A percentile compares a stretch with the other conserved stretches of the same genome.
phyloP scores from a whole-genome alignment of 2,329 filamentous ascomycete species.

The Diaporthe velutina region DNA sequence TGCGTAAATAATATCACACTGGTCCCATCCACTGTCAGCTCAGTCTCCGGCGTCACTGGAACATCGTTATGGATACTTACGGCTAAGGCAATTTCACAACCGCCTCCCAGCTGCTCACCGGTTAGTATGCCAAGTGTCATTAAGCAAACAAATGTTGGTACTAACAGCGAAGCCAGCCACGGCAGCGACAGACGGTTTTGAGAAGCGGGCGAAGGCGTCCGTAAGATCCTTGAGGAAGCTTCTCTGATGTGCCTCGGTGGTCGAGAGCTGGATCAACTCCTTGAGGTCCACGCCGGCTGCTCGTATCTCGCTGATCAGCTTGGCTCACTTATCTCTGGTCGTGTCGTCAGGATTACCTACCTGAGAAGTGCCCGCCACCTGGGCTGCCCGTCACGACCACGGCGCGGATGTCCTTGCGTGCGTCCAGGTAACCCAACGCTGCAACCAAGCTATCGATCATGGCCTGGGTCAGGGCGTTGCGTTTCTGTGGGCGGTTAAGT shows the following conservation, averaged over 20 bases:
- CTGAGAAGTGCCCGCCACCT: slow-evolving; percentile 51
- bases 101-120: slow-evolving; percentile 58
- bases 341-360: slow-evolving; percentile 44
- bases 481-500: slow-evolving; percentile 67
- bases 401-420: slow-evolving; percentile 48
- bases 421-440: slow-evolving; percentile 44
- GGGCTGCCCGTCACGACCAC: slow-evolving; percentile 54
- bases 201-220: slow-evolving; percentile 51
- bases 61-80: slow-evolving; percentile 45
- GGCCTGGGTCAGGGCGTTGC: slow-evolving; percentile 68
- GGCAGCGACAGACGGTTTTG: slow-evolving; percentile 63
- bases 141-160: slow-evolving; percentile 27
- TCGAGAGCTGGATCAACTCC: slow-evolving; percentile 42
- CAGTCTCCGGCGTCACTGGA: not conserved
- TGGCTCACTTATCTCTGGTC: not conserved
- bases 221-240: slow-evolving; percentile 56
- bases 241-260: slow-evolving; percentile 43
- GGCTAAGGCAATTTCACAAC: slow-evolving; percentile 63
- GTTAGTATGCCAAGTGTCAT: slow-evolving; percentile 3
- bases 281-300: slow-evolving; percentile 43
- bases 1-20: slow-evolving; percentile 54
- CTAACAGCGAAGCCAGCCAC: slow-evolving; percentile 65
- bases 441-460: slow-evolving; percentile 57
- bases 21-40: slow-evolving; percentile 9
- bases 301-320: not conserved